phyloP scores from a whole-genome alignment of 306 rosid genomes.

The Trifolium fragiferum region DNA sequence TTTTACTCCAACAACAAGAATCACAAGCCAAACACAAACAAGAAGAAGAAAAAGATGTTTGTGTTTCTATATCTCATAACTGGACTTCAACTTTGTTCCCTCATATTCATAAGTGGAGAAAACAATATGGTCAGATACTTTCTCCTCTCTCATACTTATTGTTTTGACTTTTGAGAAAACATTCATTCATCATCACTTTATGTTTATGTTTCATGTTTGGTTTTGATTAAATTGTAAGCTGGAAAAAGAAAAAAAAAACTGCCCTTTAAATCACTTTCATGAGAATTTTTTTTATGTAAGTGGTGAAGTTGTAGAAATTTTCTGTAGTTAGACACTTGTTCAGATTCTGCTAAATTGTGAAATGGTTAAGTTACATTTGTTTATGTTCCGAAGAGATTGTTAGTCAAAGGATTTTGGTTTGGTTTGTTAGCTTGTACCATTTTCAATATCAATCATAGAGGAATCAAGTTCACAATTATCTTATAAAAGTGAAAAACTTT shows the following conservation, averaged over 20 bases:
- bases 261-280: not conserved
- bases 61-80: constrained; percentile 44
- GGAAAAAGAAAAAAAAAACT: too few relatives aligned
- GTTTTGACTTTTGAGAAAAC: not conserved
- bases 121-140: constrained; percentile 1
- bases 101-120: not conserved
- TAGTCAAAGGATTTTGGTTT: not conserved
- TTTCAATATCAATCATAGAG: not conserved
- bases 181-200: not conserved
- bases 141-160: not conserved
- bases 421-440: too few relatives aligned
- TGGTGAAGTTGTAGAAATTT: constrained; percentile 11
- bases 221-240: not conserved
- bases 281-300: not conserved
- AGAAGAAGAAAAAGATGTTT: not conserved
- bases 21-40: not conserved
- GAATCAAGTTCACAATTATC: not conserved
- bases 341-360: not conserved
- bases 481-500: too few relatives aligned
- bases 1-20: constrained; percentile 39
- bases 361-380: not conserved
- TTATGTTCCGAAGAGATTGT: not conserved
- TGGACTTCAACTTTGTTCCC: constrained; percentile 52
- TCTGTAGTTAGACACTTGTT: not conserved
- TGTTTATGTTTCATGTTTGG: not conserved